These are phyloP conservation scores for Rossbeevera mucosa DNA, from an alignment of 768 basidiomycete species.

Conservation along the genomic window DNA sequence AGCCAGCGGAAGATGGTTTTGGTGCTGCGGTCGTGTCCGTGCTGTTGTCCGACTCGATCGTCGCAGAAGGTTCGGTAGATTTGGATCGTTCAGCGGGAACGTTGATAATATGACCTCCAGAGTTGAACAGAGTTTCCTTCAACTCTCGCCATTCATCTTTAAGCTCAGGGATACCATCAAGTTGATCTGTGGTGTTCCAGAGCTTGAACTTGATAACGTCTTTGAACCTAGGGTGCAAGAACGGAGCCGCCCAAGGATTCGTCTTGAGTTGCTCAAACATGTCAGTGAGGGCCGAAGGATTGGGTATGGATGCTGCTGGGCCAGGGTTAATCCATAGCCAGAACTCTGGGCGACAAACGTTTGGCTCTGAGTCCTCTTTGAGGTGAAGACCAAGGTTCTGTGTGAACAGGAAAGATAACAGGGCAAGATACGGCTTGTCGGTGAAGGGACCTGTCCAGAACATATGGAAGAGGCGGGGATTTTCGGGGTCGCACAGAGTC, in stretches of 20 bases:
- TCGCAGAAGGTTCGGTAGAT: slow-evolving; percentile 18
- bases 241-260: slow-evolving; percentile 94
- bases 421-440: slow-evolving; percentile 95
- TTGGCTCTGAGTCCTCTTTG: slow-evolving; percentile 38
- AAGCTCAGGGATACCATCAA: slow-evolving; percentile 87
- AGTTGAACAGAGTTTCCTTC: slow-evolving; percentile 77
- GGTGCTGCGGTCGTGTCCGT: slow-evolving; percentile 15
- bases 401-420: slow-evolving; percentile 92
- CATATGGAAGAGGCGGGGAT: slow-evolving; percentile 93
- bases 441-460: slow-evolving; percentile 99
- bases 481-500: slow-evolving; percentile 74
- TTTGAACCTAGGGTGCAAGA: slow-evolving; percentile 88
- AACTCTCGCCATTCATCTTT: slow-evolving; percentile 85
- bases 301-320: slow-evolving; percentile 87
- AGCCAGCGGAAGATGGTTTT: slow-evolving; percentile 20
- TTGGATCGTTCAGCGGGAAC: slow-evolving; percentile 46
- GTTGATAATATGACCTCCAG: slow-evolving; percentile 71
- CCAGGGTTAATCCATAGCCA: slow-evolving; percentile 99
- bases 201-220: slow-evolving; percentile 92
- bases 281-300: slow-evolving; percentile 71
- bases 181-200: slow-evolving; percentile 98
- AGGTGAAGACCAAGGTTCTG: slow-evolving; percentile 87
- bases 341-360: slow-evolving; percentile 80
- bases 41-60: slow-evolving; percentile 19
- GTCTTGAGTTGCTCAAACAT: slow-evolving; percentile 79